phyloP scores from a whole-genome alignment of 805 yeast species.

The Grigorovia humatica region DNA sequence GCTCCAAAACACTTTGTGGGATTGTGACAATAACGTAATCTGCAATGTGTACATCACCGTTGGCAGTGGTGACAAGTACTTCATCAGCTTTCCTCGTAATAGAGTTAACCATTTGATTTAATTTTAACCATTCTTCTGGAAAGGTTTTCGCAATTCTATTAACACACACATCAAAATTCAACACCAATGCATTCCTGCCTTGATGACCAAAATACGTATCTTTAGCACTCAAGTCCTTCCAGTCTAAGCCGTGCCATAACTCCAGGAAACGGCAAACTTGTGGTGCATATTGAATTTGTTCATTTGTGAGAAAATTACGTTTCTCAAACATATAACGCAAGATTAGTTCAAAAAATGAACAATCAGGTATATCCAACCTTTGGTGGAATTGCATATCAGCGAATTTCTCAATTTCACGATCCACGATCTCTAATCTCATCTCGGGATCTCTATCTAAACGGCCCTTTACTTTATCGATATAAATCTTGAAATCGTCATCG shows the following conservation, averaged over 20 bases:
- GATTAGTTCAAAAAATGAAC: conserved; percentile 41
- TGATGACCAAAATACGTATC: conserved; percentile 58
- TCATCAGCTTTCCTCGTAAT: conserved; percentile 19
- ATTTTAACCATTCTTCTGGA: conserved; percentile 31
- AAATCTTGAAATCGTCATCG: conserved; percentile 21
- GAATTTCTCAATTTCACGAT: conserved; percentile 47
- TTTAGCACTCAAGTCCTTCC: conserved; percentile 58
- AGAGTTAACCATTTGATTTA: conserved; percentile 35
- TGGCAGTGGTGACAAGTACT: conserved; percentile 27
- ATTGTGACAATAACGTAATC: conserved; percentile 63
- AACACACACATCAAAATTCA: conserved; percentile 43
- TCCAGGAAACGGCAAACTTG: conserved; percentile 51
- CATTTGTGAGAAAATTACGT: conserved; percentile 37
- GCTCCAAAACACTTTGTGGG: conserved; percentile 61
- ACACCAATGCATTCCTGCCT: conserved; percentile 69
- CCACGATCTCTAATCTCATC: conserved; percentile 34
- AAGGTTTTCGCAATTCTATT: conserved; percentile 34
- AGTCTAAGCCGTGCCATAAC: conserved; percentile 70
- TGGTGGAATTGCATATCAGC: conserved; percentile 48
- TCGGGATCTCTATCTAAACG: conserved; percentile 20
- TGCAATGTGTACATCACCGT: conserved; percentile 29
- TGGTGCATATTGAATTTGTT: conserved; percentile 42
- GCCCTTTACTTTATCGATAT: conserved; percentile 19
- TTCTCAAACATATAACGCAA: conserved; percentile 37
- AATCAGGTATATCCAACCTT: conserved; percentile 39